Conservation (phyloP, 257 asterid genomes). For the Rehmannia glutinosa region DNA sequence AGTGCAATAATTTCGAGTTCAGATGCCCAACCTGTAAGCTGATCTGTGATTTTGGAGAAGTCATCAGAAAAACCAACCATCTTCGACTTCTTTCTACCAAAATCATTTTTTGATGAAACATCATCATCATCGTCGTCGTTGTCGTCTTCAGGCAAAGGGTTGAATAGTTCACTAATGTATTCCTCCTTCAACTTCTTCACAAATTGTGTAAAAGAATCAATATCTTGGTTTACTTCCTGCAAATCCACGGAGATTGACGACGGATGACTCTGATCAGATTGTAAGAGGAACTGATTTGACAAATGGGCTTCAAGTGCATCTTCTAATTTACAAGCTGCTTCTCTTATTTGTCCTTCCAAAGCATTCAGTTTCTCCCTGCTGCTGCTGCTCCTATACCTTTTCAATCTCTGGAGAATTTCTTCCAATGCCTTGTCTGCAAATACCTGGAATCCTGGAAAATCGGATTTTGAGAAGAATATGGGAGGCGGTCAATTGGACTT, state of each 20-base stretch:
- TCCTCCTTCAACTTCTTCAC: neutral
- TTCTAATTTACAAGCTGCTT: neutral
- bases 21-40: no score
- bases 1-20: no score
- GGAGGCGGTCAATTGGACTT: no score
- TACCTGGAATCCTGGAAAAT: no score
- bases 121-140: neutral
- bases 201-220: neutral
- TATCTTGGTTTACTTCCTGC: neutral
- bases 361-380: neutral
- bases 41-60: neutral
- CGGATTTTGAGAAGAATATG: no score
- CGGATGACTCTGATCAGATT: neutral
- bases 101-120: neutral
- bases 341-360: conserved; percentile 12
- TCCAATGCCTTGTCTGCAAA: no score
- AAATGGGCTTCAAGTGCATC: conserved; percentile 4
- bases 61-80: neutral
- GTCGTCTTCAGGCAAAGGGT: neutral
- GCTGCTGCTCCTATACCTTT: no score
- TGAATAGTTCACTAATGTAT: neutral
- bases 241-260: neutral
- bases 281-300: neutral
- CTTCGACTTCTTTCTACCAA: neutral
- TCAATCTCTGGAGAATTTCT: no score